phyloP scores from a whole-genome alignment of 2,329 filamentous ascomycete species.

The Aspergillus tamarii region DNA sequence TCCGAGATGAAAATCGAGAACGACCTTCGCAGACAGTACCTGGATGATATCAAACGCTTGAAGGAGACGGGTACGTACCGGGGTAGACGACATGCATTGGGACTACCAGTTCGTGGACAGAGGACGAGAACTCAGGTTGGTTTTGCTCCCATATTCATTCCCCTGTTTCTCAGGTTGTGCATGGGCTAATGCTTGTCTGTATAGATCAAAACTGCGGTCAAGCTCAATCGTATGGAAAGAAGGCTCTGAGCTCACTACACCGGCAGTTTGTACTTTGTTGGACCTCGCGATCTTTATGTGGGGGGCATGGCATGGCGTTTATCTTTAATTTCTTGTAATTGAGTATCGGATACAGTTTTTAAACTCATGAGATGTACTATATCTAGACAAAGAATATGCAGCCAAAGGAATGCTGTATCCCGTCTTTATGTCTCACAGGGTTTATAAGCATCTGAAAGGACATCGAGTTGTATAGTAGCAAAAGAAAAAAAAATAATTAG shows the following conservation, averaged over 20 bases:
- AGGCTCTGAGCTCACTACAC: constrained; percentile 36
- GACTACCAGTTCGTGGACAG: constrained; percentile 88
- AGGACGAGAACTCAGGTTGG: constrained; percentile 75
- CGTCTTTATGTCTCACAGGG: background rate
- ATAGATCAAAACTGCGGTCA: constrained; percentile 62
- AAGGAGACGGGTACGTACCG: constrained; percentile 90
- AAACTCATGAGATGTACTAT: constrained; percentile 23
- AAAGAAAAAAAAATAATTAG: constrained; percentile 11
- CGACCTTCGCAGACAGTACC: constrained; percentile 74
- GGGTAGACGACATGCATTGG: constrained; percentile 89
- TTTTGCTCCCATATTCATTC: constrained; percentile 12
- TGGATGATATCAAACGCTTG: constrained; percentile 82
- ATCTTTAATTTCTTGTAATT: constrained; percentile 18
- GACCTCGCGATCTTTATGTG: constrained; percentile 27
- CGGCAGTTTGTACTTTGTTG: constrained; percentile 19
- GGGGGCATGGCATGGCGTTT: constrained; percentile 26
- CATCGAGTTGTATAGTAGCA: constrained; percentile 9
- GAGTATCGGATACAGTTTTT: constrained; percentile 12
- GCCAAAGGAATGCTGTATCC: background rate
- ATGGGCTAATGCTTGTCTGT: constrained; percentile 21
- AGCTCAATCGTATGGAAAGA: constrained; percentile 62
- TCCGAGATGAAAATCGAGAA: constrained; percentile 93
- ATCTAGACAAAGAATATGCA: constrained; percentile 15
- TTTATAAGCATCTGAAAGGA: constrained; percentile 1
- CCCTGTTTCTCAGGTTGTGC: background rate